These are phyloP conservation scores for Lobosporangium transversale DNA, from an alignment of 192 early-diverging fungal species.

Conservation along the genomic window DNA sequence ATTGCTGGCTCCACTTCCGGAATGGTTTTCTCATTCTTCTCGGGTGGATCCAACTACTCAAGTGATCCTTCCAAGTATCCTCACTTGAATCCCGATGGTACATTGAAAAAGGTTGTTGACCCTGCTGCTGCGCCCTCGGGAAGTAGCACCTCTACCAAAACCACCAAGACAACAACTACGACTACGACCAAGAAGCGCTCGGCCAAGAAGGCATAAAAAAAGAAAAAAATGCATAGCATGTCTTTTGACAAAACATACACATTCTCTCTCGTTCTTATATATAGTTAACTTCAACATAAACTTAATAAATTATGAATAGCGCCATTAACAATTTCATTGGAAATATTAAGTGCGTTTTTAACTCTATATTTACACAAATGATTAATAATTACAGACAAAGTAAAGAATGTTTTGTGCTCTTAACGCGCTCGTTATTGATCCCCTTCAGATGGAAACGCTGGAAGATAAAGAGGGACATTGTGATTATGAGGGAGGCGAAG, in stretches of 20 bases:
- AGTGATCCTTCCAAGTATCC: constrained; percentile 40
- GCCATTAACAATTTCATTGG: not conserved
- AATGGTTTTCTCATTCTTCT: constrained; percentile 41
- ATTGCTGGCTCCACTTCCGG: constrained; percentile 45
- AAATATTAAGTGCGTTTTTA: not conserved
- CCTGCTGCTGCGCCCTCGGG: not conserved
- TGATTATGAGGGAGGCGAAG: constrained; percentile 53
- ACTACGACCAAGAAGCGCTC: constrained; percentile 48
- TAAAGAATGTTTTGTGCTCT: constrained; percentile 51
- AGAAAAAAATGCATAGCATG: not conserved
- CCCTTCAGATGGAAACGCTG: constrained; percentile 54
- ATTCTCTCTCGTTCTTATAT: not conserved
- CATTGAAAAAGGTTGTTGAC: constrained; percentile 23
- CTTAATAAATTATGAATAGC: not conserved
- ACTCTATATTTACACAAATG: not conserved
- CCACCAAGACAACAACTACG: constrained; percentile 11
- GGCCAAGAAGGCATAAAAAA: constrained; percentile 33
- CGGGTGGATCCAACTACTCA: constrained; percentile 48
- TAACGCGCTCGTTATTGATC: constrained; percentile 58
- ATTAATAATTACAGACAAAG: not conserved
- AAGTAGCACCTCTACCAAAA: not conserved
- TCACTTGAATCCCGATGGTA: constrained; percentile 48
- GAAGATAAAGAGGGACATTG: constrained; percentile 53
- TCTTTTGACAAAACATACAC: not conserved
- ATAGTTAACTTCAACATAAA: not conserved